Evolutionary conservation across 805 yeast species (phyloP), one percentile per base, ranked within the genome.

Genomic region (Suhomyces sp.): DNA sequence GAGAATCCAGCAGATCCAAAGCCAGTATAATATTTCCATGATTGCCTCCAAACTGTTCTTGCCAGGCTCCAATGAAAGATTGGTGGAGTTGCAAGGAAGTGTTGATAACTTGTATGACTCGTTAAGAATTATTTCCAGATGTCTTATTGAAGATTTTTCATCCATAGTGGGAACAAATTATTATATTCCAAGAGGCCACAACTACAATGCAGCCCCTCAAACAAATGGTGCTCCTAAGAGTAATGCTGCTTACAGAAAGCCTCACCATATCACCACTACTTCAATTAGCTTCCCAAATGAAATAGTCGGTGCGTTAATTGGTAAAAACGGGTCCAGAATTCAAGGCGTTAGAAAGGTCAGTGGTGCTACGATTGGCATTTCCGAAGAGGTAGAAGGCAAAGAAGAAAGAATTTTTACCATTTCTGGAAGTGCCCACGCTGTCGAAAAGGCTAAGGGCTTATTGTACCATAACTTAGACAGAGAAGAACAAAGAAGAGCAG

Each of bases 231-330:
- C 50, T 24, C 40, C 35, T 10, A 43, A 49, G 10, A 22, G 9
- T 33, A 4, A 43, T 8, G 20, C 49, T 15, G 44, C 53, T 13
- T 47, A 47, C 45, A 51, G 59, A 47, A 64, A 66, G 41, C 64
- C 59, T 52, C 64, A 71, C 48, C 57, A 57, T 33, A 59, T 37
- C 37, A 46, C 46, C 19, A 59, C 81, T 6, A 78, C 79, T 43
- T 68, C 77, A 2, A 71, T 83, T 17, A 73, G 80, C 25, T 86
- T 89, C 64, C 89, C 96, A 37, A 85, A 86, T 58, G 89, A 84
- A 54, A 84, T 84, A 72, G 96, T 91, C 44, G 97, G 97, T 43
- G 93, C 96, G 47, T 76, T 91, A 50, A 89, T 91, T 60, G 97
- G 97, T 53, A 86, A 86, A 59, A 84, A 85, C 57, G 97, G 97